Conservation (phyloP, 768 basidiomycete species). For the Leucocoprinus sp. region DNA sequence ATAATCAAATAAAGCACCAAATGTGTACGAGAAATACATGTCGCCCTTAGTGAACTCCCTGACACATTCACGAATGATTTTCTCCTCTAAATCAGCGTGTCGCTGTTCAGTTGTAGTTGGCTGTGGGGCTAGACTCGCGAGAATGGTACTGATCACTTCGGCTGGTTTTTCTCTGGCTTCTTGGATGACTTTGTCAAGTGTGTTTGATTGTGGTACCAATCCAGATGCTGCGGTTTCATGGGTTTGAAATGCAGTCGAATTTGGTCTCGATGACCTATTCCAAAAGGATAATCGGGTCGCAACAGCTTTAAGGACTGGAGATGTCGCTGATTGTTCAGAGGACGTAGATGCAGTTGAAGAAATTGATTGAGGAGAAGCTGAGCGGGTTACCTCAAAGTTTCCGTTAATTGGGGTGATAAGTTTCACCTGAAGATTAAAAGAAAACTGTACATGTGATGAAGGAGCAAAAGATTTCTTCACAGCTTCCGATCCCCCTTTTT, state of each 20-base stretch:
- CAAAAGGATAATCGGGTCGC: constrained; percentile 69
- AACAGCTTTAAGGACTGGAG: constrained; percentile 54
- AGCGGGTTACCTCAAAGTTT: constrained; percentile 17
- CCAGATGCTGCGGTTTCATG: constrained; percentile 13
- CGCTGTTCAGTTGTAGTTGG: constrained; percentile 58
- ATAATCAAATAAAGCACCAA: constrained; percentile 43
- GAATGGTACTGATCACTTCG: constrained; percentile 47
- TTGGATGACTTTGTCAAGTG: constrained; percentile 37
- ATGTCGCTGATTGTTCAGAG: constrained; percentile 37
- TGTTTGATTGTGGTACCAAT: constrained; percentile 20
- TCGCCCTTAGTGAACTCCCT: constrained; percentile 73
- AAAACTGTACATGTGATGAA: constrained; percentile 45
- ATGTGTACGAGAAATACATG: constrained; percentile 87
- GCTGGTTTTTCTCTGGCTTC: constrained; percentile 38
- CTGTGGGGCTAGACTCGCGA: constrained; percentile 52
- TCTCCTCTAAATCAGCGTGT: constrained; percentile 71
- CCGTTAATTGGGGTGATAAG: constrained; percentile 32
- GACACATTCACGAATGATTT: constrained; percentile 73
- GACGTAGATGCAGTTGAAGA: constrained; percentile 50
- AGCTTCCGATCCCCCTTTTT: constrained; percentile 4
- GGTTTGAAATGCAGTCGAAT: constrained; percentile 10
- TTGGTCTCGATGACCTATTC: constrained; percentile 50
- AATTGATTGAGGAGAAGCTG: constrained; percentile 33
- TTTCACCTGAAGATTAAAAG: constrained; percentile 37
- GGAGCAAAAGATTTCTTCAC: constrained; percentile 9